A percentile compares a stretch with the other conserved stretches of the same genome.
Evolutionary conservation across 495 filamentous ascomycete genomes (phyloP).

Genomic region (Polyplosphaeria fusca): DNA sequence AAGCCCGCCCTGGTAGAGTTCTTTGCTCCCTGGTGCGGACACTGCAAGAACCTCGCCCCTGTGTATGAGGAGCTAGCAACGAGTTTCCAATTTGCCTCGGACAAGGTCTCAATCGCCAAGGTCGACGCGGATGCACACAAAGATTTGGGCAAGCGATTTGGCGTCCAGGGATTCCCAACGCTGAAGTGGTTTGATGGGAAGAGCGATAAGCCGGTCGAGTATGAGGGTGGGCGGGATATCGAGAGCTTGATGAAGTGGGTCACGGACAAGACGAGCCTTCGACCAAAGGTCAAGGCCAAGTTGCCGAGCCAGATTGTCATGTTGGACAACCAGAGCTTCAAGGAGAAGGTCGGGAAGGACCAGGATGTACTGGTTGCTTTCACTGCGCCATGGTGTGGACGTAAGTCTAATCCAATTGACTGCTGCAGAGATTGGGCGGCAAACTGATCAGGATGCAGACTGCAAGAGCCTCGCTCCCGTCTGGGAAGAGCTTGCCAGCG

Average conservation of each 20-base stretch:
- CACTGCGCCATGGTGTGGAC: conserved; percentile 95
- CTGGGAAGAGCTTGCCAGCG: conserved; percentile 83
- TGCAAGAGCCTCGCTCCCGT: conserved; percentile 91
- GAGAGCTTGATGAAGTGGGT: conserved; percentile 81
- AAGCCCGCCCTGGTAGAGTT: conserved; percentile 98
- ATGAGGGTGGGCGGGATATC: conserved; percentile 81
- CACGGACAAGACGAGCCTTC: conserved; percentile 81
- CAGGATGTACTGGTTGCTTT: conserved; percentile 95
- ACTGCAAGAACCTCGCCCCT: conserved; percentile 96
- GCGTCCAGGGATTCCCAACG: conserved; percentile 91
- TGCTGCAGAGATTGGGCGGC: no score
- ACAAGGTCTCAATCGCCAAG: conserved; percentile 88
- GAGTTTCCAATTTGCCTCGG: conserved; percentile 65
- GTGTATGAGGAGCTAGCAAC: conserved; percentile 90
- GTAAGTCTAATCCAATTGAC: conserved; percentile 66
- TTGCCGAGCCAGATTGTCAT: conserved; percentile 71
- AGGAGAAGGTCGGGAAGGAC: conserved; percentile 71
- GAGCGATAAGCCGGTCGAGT: conserved; percentile 81
- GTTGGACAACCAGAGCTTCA: conserved; percentile 77
- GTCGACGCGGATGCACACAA: conserved; percentile 92
- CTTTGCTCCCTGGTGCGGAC: conserved; percentile 98
- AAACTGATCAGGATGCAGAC: conserved; percentile 68
- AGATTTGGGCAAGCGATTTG: conserved; percentile 75
- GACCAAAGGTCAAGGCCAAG: conserved; percentile 67
- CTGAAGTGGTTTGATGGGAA: conserved; percentile 98